Base-by-base conservation (phyloP, 2,329 filamentous ascomycete species). In the Cladophialophora psammophila region DNA sequence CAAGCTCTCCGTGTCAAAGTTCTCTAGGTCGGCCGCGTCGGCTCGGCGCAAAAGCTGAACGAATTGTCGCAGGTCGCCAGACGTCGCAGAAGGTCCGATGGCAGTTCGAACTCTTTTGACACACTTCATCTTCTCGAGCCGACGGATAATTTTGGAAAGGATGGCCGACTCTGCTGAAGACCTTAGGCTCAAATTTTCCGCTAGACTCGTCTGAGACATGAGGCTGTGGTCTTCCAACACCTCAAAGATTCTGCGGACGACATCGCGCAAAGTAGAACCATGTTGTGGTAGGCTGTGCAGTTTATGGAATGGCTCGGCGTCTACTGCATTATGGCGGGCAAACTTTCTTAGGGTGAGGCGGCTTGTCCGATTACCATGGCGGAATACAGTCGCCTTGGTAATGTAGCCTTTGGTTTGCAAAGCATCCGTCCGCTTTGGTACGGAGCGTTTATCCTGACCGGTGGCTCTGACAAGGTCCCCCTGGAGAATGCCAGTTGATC, bases 361-460 rank as follows among this genome's bases (percentile, higher is more conserved):
- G 74, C 86, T 89, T 0, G 87, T 89, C 54, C 83, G 82, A 5
- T 80, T 76, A 3, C 82, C 81, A 65, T 80, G 81, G 26, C 80
- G 78, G 35, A 84, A 79, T 18, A 86, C 80, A 8, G 77, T 74
- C 60, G 80, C 79, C 72, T 90, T 90, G 48, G 83, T 80, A 62
- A 90, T 89, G 73, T 90, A 89, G 0, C 87, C 87, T 70, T 86
- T 88, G 40, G 79, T 75, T 5, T 82, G 80, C 45, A 90, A 78
- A 2, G 79, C 76, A 68, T 88, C 85, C 2, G 88, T 90, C 45
- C 88, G 80, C 68, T 85, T 82, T 1, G 88, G 88, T 2, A 90
- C 84, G 1, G 88, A 90, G 54, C 87, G 82, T 74, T 89, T 90
- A 74, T 90, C 87, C 76, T 90, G 88, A 5, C 85, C 85, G 69